phyloP scores from a whole-genome alignment of 176 grass and related monocot genomes.

The Carex scoparia region DNA sequence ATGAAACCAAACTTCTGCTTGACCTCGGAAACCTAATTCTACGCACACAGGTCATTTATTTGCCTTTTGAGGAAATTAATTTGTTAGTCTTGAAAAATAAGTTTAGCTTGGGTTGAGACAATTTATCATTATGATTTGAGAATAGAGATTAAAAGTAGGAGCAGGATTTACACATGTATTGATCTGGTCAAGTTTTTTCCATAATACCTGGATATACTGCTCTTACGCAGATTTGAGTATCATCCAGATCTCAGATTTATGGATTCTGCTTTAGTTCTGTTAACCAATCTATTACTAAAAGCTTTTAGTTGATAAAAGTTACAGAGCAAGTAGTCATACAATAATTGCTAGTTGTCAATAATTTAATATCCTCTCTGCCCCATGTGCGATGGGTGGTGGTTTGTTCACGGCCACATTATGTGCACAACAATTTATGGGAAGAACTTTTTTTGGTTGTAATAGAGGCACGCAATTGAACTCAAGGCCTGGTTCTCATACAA shows the following conservation, averaged over 20 bases:
- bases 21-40: constrained; percentile 92
- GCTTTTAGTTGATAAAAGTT: not conserved
- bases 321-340: not conserved
- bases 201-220: not conserved
- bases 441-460: not conserved
- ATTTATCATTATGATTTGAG: constrained; percentile 1
- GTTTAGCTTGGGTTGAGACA: not conserved
- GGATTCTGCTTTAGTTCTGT: constrained; percentile 3
- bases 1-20: constrained; percentile 89
- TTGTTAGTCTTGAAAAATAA: not conserved
- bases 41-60: constrained; percentile 55
- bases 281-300: not conserved
- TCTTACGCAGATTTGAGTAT: not conserved
- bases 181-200: not conserved
- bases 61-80: constrained; percentile 14
- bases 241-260: not conserved
- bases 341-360: not conserved
- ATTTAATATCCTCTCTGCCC: not conserved
- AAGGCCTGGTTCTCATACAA: not conserved
- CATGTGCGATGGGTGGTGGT: not conserved
- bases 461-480: not conserved
- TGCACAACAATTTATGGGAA: not conserved
- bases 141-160: not conserved
- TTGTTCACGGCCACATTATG: not conserved
- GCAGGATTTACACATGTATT: not conserved